phyloP scores from a whole-genome alignment of 2,329 filamentous ascomycete species.

The Sporothrix curviconia region DNA sequence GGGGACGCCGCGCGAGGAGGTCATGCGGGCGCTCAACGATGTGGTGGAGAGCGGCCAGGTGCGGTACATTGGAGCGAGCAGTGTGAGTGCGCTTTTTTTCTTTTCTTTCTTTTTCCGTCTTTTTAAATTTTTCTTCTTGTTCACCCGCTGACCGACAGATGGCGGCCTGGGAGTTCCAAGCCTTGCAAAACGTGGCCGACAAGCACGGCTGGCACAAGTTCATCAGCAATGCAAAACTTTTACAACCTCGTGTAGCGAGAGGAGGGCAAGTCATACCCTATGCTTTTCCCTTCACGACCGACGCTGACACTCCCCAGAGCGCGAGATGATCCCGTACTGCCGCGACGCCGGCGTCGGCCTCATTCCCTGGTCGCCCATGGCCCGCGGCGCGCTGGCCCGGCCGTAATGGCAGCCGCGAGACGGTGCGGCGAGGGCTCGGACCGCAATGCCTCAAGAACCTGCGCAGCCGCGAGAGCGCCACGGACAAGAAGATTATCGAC shows the following conservation, averaged over 20 bases:
- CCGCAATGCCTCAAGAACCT: neutral
- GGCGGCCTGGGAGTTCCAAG: conserved; percentile 47
- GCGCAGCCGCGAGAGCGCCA: neutral
- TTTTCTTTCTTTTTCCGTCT: too few species aligned
- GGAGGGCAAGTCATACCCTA: conserved; percentile 10
- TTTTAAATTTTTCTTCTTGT: too few species aligned
- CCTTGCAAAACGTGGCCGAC: conserved; percentile 50
- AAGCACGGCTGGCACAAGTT: conserved; percentile 55
- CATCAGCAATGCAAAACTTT: conserved; percentile 53
- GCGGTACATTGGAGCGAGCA: conserved; percentile 46
- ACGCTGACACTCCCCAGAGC: too few species aligned
- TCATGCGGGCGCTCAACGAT: conserved; percentile 57
- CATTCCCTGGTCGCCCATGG: conserved; percentile 34
- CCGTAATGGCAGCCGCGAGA: too few species aligned
- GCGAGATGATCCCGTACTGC: conserved; percentile 39
- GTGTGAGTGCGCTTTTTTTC: too few species aligned
- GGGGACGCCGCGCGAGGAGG: conserved; percentile 49
- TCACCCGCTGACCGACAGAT: too few species aligned
- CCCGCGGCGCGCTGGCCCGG: conserved; percentile 32
- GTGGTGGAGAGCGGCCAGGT: conserved; percentile 53
- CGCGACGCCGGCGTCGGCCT: conserved; percentile 35
- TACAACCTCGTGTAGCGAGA: too few species aligned
- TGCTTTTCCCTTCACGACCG: conserved; percentile 62
- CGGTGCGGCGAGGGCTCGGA: conserved; percentile 24
- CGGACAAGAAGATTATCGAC: conserved; percentile 18